phyloP scores from a whole-genome alignment of 2,329 filamentous ascomycete species.

The Trichoderma lentiforme region DNA sequence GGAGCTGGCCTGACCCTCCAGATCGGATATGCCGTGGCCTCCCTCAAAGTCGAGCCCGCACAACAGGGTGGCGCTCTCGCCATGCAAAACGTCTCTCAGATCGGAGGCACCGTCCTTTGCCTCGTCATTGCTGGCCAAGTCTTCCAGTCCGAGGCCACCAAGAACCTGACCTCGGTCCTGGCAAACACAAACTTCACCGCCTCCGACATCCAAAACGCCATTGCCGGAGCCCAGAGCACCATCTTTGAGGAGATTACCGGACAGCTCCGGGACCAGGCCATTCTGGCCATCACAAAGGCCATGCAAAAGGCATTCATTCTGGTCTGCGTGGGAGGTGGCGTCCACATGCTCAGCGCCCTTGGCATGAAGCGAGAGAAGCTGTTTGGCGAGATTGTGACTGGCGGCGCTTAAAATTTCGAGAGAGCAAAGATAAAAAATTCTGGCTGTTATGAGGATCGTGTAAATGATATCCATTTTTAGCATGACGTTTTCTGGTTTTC shows the following conservation, averaged over 20 bases:
- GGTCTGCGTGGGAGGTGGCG: constrained; percentile 13
- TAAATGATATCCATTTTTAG: neutral
- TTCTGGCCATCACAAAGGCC: constrained; percentile 16
- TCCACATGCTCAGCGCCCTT: neutral
- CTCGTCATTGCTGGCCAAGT: constrained; percentile 29
- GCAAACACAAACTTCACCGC: neutral
- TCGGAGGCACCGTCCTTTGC: constrained; percentile 21
- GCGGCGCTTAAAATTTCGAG: neutral
- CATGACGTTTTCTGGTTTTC: neutral
- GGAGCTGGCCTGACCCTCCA: constrained; percentile 23
- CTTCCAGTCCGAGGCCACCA: constrained; percentile 31
- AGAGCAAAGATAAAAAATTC: neutral
- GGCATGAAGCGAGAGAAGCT: constrained; percentile 20
- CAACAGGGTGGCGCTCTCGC: neutral
- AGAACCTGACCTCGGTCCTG: neutral
- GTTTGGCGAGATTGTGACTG: constrained; percentile 15
- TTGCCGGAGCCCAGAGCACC: constrained; percentile 17
- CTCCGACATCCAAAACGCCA: constrained; percentile 16
- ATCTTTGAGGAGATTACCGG: constrained; percentile 17
- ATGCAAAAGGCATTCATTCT: constrained; percentile 15
- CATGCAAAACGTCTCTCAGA: constrained; percentile 30
- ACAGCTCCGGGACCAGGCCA: neutral
- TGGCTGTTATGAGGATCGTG: neutral
- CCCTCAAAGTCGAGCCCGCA: constrained; percentile 2
- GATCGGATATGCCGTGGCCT: constrained; percentile 30